phyloP scores from a whole-genome alignment of 306 rosid species.

The Erythrophleum fordii region DNA sequence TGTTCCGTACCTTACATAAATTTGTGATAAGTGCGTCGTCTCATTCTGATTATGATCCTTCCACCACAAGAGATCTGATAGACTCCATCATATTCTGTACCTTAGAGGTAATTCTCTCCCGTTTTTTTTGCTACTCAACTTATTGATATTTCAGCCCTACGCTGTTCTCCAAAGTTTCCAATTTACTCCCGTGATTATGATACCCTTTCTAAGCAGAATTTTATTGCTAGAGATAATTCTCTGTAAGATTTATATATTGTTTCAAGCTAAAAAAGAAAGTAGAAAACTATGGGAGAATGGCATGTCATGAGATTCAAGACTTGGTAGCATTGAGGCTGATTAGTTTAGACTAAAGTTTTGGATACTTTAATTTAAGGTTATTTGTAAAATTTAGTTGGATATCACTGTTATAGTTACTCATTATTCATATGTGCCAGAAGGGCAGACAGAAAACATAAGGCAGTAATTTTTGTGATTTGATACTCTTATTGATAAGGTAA shows the following conservation, averaged over 20 bases:
- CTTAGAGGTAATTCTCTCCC: constrained; percentile 58
- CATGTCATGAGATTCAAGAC: background rate
- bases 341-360: background rate
- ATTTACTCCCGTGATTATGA: background rate
- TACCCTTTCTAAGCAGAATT: background rate
- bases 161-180: background rate
- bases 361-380: background rate
- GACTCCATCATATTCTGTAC: constrained; percentile 63
- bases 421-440: background rate
- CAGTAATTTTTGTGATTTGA: background rate
- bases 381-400: background rate
- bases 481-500: background rate
- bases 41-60: constrained; percentile 69
- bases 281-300: background rate
- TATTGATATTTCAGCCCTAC: background rate
- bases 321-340: background rate
- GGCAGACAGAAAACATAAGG: background rate
- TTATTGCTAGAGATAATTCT: background rate
- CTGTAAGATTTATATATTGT: background rate
- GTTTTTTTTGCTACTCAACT: background rate
- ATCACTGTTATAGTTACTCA: background rate
- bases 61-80: constrained; percentile 65
- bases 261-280: background rate
- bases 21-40: constrained; percentile 80
- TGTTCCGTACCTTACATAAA: constrained; percentile 73